A percentile compares a stretch with the other conserved stretches of the same genome.
These are phyloP conservation scores for Astrocystis sublimbata DNA, from an alignment of 495 filamentous ascomycete species.

Conservation along the genomic window DNA sequence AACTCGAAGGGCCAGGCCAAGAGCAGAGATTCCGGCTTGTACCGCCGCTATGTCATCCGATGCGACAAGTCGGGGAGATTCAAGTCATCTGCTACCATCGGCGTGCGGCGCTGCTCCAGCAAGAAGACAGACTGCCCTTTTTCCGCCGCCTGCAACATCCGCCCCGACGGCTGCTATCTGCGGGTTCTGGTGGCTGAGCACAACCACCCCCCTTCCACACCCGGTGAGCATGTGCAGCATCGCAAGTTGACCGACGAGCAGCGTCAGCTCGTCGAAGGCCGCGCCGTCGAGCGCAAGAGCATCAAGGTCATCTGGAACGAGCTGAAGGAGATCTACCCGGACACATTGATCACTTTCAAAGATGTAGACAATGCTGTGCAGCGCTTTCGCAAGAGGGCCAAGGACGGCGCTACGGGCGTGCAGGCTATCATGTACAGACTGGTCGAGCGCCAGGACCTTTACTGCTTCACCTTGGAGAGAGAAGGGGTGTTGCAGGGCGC, in stretches of 20 bases:
- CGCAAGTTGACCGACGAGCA: constrained; percentile 33
- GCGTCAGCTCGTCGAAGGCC: constrained; percentile 30
- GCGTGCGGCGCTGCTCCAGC: constrained; percentile 28
- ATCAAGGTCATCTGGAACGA: constrained; percentile 31
- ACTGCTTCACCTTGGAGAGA: constrained; percentile 31
- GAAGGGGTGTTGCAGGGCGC: constrained; percentile 27
- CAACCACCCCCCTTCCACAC: constrained; percentile 30
- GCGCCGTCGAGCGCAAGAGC: constrained; percentile 30
- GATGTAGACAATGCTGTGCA: constrained; percentile 33
- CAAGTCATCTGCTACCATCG: constrained; percentile 30
- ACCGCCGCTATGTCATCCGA: constrained; percentile 33
- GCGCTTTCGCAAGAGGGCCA: constrained; percentile 32
- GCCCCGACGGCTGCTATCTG: constrained; percentile 30
- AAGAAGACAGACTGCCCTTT: constrained; percentile 37
- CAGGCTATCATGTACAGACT: constrained; percentile 33
- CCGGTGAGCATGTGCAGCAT: constrained; percentile 30
- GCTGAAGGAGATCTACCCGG: constrained; percentile 23
- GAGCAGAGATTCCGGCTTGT: constrained; percentile 29
- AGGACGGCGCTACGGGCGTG: constrained; percentile 33
- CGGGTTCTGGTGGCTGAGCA: constrained; percentile 28
- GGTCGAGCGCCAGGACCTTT: constrained; percentile 32
- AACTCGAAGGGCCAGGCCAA: constrained; percentile 32
- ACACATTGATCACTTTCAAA: constrained; percentile 30
- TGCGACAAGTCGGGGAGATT: constrained; percentile 35
- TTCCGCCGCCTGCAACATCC: constrained; percentile 27